Evolutionary conservation across 163 green algal genomes (phyloP).

Genomic region (Volvox carteri): DNA sequence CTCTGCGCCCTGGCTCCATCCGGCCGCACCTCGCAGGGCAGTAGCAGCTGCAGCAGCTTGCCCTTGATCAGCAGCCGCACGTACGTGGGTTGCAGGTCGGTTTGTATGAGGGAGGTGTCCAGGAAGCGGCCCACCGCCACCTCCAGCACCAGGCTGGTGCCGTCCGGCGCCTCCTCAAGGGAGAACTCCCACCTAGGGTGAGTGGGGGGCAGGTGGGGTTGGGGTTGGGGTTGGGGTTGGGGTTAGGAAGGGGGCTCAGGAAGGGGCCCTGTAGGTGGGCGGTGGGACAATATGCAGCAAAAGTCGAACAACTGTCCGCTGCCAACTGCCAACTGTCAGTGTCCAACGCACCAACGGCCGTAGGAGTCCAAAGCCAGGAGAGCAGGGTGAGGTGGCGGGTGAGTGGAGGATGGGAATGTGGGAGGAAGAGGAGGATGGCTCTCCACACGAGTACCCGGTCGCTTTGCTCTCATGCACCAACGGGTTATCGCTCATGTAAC

Average conservation of each 20-base stretch:
- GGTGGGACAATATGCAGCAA: too few species aligned
- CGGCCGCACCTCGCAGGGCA: slow-evolving; percentile 84
- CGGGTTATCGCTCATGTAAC: too few species aligned
- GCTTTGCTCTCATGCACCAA: too few species aligned
- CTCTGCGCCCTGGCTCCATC: slow-evolving; percentile 81
- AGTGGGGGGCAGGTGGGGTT: too few species aligned
- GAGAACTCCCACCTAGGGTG: slow-evolving; percentile 88
- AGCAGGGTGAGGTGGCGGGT: too few species aligned
- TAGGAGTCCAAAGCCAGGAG: too few species aligned
- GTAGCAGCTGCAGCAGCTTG: slow-evolving; percentile 88
- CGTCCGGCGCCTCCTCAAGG: slow-evolving; percentile 80
- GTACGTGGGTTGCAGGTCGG: slow-evolving; percentile 86
- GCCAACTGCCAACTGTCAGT: too few species aligned
- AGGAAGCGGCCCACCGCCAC: slow-evolving; percentile 88
- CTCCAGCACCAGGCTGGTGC: slow-evolving; percentile 79
- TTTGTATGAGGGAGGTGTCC: slow-evolving; percentile 87
- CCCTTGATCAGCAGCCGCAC: slow-evolving; percentile 93
- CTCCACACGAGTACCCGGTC: too few species aligned
- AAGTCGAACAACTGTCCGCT: too few species aligned
- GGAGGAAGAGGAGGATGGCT: background rate
- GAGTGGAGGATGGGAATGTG: background rate
- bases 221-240: background rate
- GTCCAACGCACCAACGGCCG: too few species aligned
- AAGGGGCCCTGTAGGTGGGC: too few species aligned
- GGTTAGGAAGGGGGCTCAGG: background rate